Evolutionary conservation across 169 alveolate species (phyloP).

Genomic region (Cardiosporidium cionae): DNA sequence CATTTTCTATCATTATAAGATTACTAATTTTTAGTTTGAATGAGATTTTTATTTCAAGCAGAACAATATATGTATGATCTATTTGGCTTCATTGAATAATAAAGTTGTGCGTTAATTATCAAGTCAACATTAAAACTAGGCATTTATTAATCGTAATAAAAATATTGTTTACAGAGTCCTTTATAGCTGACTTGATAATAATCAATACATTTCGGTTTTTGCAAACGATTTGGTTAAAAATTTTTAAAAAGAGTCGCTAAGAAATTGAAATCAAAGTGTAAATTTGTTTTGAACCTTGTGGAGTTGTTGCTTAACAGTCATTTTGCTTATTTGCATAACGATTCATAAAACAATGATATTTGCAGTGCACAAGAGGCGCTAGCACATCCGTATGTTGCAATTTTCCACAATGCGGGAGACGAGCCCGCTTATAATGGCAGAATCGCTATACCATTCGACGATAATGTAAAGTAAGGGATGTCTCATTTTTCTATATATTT

Average conservation of each 20-base stretch:
- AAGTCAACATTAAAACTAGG: too few relatives aligned
- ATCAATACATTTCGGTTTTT: too few relatives aligned
- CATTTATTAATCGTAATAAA: too few relatives aligned
- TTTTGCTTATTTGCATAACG: too few relatives aligned
- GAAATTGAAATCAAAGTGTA: background rate
- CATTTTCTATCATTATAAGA: background rate
- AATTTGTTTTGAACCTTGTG: background rate
- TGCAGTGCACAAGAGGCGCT: conserved; percentile 77
- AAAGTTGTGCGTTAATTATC: too few relatives aligned
- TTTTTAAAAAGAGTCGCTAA: too few relatives aligned
- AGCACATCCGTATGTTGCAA: conserved; percentile 77
- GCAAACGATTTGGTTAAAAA: too few relatives aligned
- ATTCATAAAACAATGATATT: background rate
- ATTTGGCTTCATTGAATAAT: too few relatives aligned
- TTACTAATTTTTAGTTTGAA: background rate
- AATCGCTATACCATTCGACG: conserved; percentile 40
- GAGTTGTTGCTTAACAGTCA: background rate
- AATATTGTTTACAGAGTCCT: too few relatives aligned
- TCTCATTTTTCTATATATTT: too few relatives aligned
- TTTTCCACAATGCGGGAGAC: conserved; percentile 80
- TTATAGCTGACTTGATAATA: background rate
- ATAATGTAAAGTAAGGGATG: conserved; percentile 44
- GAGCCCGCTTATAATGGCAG: conserved; percentile 70
- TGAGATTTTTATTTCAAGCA: too few relatives aligned
- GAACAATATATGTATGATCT: too few relatives aligned